Percentiles rank a stretch among this genome's conserved stretches.
phyloP scores from a whole-genome alignment of 805 yeast genomes.

The Candida xyloterini region DNA sequence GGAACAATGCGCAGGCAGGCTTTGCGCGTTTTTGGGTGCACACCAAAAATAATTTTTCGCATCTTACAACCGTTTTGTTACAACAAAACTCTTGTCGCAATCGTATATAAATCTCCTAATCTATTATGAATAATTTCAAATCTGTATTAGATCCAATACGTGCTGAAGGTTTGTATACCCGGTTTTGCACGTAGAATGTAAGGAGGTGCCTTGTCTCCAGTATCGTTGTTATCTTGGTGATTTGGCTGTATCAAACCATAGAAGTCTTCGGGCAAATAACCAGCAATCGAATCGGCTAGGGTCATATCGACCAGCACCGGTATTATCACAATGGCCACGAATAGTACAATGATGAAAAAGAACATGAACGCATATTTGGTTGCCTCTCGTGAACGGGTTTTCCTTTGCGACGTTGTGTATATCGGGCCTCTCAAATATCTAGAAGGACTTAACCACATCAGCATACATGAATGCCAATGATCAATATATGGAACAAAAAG shows the following conservation, averaged over 20 bases:
- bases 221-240: conserved; percentile 60
- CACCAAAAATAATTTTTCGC: neutral
- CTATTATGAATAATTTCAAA: neutral
- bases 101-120: neutral
- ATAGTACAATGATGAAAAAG: conserved; percentile 37
- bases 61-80: neutral
- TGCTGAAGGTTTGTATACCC: conserved; percentile 19
- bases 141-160: conserved; percentile 27
- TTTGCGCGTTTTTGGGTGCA: conserved; percentile 3
- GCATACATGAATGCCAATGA: conserved; percentile 45
- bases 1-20: neutral
- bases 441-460: conserved; percentile 48
- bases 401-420: conserved; percentile 37
- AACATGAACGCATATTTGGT: conserved; percentile 47
- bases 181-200: conserved; percentile 36
- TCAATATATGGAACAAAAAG: conserved; percentile 46
- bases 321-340: conserved; percentile 40
- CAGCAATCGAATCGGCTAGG: conserved; percentile 14
- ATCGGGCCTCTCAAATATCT: conserved; percentile 38
- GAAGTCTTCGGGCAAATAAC: conserved; percentile 20
- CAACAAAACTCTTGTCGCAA: conserved; percentile 3
- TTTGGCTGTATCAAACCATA: conserved; percentile 56
- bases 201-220: conserved; percentile 55
- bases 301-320: conserved; percentile 42
- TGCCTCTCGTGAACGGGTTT: conserved; percentile 40